Percentiles rank a stretch among this genome's conserved stretches.
Conservation (phyloP, 306 rosid species). For the Vigna hirtella region DNA sequence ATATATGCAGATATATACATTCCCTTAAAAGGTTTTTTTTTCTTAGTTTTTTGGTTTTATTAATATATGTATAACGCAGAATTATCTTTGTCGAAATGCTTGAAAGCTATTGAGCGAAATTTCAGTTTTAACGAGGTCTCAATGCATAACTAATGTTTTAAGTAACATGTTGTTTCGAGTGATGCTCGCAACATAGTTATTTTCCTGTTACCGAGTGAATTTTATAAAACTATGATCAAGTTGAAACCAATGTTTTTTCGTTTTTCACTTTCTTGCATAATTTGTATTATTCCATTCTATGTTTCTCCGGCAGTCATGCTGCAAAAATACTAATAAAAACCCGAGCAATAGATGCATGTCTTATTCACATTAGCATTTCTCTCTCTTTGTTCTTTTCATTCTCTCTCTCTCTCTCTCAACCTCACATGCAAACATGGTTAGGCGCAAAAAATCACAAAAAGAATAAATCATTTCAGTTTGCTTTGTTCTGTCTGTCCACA, state of each 20-base stretch:
- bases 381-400: slow-evolving; percentile 44
- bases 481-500: slow-evolving; percentile 64
- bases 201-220: slow-evolving; percentile 11
- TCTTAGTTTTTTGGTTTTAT: neutral
- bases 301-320: slow-evolving; percentile 29
- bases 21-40: neutral
- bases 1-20: neutral
- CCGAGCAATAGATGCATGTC: slow-evolving; percentile 45
- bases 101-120: slow-evolving; percentile 6
- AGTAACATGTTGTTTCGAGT: neutral
- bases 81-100: neutral
- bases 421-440: slow-evolving; percentile 51
- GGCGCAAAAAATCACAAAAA: slow-evolving; percentile 64
- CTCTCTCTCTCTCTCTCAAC: slow-evolving; percentile 36
- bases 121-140: slow-evolving; percentile 4
- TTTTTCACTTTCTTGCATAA: neutral
- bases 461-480: slow-evolving; percentile 60
- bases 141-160: neutral
- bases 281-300: neutral
- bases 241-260: neutral
- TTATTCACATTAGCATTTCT: slow-evolving; percentile 44
- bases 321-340: slow-evolving; percentile 24
- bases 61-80: neutral
- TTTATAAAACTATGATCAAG: slow-evolving; percentile 14
- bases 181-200: neutral